Evolutionary conservation across 345 rosid genomes (phyloP).

Genomic region (Aurinia saxatilis): DNA sequence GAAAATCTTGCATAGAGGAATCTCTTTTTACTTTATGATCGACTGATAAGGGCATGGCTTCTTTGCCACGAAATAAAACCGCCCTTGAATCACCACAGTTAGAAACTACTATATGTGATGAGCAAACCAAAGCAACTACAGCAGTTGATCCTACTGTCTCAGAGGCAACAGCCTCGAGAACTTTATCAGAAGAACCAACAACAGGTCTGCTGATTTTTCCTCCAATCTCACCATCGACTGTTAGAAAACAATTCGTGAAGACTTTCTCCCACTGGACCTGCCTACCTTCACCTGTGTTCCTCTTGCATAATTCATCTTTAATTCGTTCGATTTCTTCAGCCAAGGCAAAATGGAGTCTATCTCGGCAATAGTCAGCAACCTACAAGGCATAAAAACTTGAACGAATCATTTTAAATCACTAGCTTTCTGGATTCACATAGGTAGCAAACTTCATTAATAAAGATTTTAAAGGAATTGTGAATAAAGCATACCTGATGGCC

Average conservation of each 20-base stretch:
- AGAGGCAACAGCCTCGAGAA: conserved; percentile 58
- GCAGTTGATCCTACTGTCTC: conserved; percentile 99
- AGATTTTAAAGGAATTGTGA: background rate
- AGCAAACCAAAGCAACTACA: conserved; percentile 70
- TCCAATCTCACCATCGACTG: conserved; percentile 73
- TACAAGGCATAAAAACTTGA: conserved; percentile 11
- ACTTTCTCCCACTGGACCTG: conserved; percentile 75
- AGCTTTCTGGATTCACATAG: background rate
- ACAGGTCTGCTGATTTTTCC: conserved; percentile 33
- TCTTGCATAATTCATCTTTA: conserved; percentile 35
- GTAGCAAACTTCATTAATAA: background rate
- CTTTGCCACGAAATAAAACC: conserved; percentile 88
- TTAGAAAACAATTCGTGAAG: conserved; percentile 66
- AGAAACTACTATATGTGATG: conserved; percentile 84
- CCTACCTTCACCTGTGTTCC: conserved; percentile 46
- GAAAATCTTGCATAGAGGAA: background rate
- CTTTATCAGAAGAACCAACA: conserved; percentile 9
- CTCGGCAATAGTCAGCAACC: conserved; percentile 89
- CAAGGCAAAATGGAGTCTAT: conserved; percentile 60
- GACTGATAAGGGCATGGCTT: conserved; percentile 76
- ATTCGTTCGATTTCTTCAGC: conserved; percentile 58
- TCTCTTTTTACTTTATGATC: conserved; percentile 76
- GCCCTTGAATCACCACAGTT: conserved; percentile 99
- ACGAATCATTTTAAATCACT: background rate
- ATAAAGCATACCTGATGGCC: conserved; percentile 61